A percentile compares a stretch with the other conserved stretches of the same genome.
Evolutionary conservation across 257 asterid genomes (phyloP).

Genomic region (Marsdenia floribunda): DNA sequence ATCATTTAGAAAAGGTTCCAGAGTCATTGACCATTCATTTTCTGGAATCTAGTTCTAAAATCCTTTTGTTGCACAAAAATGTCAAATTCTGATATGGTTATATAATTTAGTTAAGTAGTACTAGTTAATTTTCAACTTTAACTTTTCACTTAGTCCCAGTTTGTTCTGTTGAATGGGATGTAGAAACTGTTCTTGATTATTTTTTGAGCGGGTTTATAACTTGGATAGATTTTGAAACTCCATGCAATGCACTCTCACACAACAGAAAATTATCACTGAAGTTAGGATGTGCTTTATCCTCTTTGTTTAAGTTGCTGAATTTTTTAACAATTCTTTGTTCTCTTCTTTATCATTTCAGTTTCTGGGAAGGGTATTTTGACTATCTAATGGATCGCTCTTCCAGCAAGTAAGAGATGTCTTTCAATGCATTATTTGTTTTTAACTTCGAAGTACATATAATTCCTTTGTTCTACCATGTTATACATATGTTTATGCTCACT

Average conservation of each 20-base stretch:
- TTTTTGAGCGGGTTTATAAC: background rate
- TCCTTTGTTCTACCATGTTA: background rate
- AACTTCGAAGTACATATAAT: background rate
- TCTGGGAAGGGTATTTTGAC: constrained; percentile 95
- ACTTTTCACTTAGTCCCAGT: background rate
- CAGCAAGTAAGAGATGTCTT: constrained; percentile 51
- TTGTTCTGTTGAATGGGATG: background rate
- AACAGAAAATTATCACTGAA: background rate
- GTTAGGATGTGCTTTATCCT: background rate
- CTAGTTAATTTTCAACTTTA: background rate
- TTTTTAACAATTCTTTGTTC: constrained; percentile 4
- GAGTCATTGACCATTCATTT: background rate
- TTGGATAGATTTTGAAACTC: background rate
- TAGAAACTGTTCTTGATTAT: background rate
- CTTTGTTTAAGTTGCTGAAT: background rate
- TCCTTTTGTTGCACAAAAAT: constrained; percentile 6
- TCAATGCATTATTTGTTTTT: background rate
- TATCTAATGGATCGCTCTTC: constrained; percentile 78
- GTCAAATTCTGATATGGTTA: background rate
- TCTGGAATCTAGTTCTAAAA: constrained; percentile 1
- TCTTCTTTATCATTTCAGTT: constrained; percentile 67
- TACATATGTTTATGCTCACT: background rate
- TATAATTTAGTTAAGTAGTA: background rate
- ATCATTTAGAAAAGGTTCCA: background rate
- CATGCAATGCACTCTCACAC: background rate